Conservation (phyloP, 257 asterid genomes). For the Nicotiana obtusifolia region DNA sequence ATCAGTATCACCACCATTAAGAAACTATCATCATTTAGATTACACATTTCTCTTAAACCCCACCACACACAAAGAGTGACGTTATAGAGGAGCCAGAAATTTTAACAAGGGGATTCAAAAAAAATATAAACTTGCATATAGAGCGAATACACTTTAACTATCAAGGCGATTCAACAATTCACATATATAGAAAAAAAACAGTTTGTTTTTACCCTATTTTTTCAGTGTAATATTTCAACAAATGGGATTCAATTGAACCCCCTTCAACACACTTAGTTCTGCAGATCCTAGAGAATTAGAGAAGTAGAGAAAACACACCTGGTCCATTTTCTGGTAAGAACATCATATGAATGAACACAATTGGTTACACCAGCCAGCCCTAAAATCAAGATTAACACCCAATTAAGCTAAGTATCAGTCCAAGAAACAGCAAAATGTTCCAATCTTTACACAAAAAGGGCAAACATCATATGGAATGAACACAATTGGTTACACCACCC, state of each 20-base stretch:
- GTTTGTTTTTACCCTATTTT: no score
- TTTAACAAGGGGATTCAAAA: no score
- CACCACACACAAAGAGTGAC: background rate
- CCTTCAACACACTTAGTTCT: background rate
- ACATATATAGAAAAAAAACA: no score
- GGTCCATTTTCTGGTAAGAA: conserved; percentile 95
- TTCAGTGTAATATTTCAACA: no score
- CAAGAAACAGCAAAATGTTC: background rate
- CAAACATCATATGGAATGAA: conserved; percentile 75
- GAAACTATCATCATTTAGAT: background rate
- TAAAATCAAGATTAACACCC: conserved; percentile 18
- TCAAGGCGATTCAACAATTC: no score
- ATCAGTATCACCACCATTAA: conserved; percentile 9
- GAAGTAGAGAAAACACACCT: conserved; percentile 34
- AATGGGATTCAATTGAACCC: background rate
- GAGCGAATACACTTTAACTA: no score
- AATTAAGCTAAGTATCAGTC: background rate
- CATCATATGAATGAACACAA: conserved; percentile 79
- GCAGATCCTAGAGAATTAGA: conserved; percentile 6
- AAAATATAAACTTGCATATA: no score
- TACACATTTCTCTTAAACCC: background rate
- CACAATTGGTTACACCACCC: conserved; percentile 85
- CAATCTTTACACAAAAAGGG: background rate
- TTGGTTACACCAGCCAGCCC: conserved; percentile 98
- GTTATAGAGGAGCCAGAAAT: no score